Percentiles rank a stretch among this genome's conserved stretches.
Conservation (phyloP, 1,284 basidiomycete genomes). For the Cryptococcus sp. region DNA sequence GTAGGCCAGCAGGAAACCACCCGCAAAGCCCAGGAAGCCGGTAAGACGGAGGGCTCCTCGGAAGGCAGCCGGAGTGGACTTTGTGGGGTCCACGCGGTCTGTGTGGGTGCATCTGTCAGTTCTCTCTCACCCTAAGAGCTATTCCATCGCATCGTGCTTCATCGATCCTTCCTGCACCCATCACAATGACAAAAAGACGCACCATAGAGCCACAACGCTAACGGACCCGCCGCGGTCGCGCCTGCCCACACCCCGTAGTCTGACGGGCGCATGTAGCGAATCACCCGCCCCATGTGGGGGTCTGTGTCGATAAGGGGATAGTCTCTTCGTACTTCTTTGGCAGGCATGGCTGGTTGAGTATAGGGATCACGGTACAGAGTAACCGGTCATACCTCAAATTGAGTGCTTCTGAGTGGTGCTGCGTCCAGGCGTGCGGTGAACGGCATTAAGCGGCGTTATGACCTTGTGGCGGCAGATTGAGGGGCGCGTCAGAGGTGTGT, state of each 20-base stretch:
- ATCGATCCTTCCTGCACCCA: neutral
- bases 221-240: conserved; percentile 61
- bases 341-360: conserved; percentile 19
- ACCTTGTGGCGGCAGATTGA: no score
- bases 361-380: neutral
- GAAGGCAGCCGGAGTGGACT: conserved; percentile 12
- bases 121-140: neutral
- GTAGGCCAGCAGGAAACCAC: conserved; percentile 92
- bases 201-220: conserved; percentile 37
- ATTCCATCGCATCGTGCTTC: neutral
- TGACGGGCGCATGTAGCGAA: conserved; percentile 81
- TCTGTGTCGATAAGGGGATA: conserved; percentile 88
- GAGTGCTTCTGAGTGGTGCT: neutral
- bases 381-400: neutral
- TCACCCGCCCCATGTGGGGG: conserved; percentile 83
- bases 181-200: conserved; percentile 13
- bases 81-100: conserved; percentile 26
- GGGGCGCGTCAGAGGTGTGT: no score
- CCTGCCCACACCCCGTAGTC: conserved; percentile 86
- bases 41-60: conserved; percentile 55
- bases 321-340: conserved; percentile 16
- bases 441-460: no score
- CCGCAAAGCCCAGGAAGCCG: conserved; percentile 66
- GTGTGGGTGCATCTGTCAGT: conserved; percentile 4
- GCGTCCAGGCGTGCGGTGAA: no score